Evolutionary conservation across 2,329 filamentous ascomycete genomes (phyloP).

Genomic region (Sclerotinia nivalis): DNA sequence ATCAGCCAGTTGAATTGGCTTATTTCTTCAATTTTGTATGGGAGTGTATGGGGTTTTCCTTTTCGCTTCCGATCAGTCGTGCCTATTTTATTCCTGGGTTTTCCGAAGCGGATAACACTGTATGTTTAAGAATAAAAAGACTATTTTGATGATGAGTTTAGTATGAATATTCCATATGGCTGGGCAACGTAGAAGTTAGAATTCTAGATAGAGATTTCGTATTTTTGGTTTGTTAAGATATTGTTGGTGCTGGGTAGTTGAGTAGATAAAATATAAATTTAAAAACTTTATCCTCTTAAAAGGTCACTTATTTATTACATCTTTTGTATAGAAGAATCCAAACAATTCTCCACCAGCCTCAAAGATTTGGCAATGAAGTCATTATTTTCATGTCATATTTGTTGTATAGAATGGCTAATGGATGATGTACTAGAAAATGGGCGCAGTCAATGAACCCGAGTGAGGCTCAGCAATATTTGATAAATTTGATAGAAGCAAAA

Average conservation of each 20-base stretch:
- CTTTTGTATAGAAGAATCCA: background rate
- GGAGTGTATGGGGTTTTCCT: background rate
- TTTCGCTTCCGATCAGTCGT: background rate
- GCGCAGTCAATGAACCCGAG: background rate
- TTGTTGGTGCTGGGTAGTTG: no score
- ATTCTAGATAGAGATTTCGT: no score
- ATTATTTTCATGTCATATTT: background rate
- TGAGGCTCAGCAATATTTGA: constrained; percentile 19
- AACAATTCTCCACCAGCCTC: background rate
- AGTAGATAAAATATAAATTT: no score
- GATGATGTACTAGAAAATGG: background rate
- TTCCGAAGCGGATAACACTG: no score
- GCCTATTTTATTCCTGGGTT: background rate
- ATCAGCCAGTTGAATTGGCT: background rate
- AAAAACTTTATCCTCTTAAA: no score
- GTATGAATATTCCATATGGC: no score
- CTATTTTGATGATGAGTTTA: no score
- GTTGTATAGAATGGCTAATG: background rate
- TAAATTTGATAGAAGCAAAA: background rate
- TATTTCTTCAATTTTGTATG: background rate
- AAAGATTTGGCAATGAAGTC: constrained; percentile 11
- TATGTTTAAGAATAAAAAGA: no score
- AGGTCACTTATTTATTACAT: background rate
- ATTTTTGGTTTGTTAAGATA: no score
- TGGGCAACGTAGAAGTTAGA: no score